A percentile compares a stretch with the other conserved stretches of the same genome.
Conservation (phyloP, 108 stramenopile genomes). For the Stephanodiscus minutulus region DNA sequence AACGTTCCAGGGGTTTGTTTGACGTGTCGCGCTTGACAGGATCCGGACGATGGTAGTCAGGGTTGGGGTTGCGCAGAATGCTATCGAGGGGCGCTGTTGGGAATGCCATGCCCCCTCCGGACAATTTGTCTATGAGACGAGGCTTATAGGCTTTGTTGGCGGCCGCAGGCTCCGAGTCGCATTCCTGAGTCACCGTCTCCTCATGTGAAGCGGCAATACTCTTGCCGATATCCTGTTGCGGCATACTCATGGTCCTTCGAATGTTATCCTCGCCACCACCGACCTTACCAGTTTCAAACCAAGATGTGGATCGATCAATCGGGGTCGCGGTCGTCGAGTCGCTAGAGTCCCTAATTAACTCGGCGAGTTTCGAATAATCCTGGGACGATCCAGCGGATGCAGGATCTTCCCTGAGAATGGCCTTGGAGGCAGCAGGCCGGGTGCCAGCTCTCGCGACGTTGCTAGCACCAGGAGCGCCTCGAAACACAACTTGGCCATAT, state of each 20-base stretch:
- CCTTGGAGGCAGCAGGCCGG: neutral
- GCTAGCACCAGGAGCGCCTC: neutral
- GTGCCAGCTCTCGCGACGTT: neutral
- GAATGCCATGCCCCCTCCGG: slow-evolving; percentile 30
- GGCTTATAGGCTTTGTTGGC: slow-evolving; percentile 23
- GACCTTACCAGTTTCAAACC: slow-evolving; percentile 8
- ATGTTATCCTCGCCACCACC: neutral
- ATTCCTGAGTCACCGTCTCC: slow-evolving; percentile 10
- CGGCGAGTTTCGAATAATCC: slow-evolving; percentile 49
- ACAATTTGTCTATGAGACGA: slow-evolving; percentile 39
- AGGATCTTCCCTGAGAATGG: neutral
- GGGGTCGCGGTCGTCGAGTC: slow-evolving; percentile 8
- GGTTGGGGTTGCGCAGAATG: slow-evolving; percentile 55
- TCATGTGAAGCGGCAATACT: neutral
- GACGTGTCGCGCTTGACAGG: slow-evolving; percentile 85
- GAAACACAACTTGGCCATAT: neutral
- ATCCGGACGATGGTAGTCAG: slow-evolving; percentile 54
- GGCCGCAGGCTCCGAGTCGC: slow-evolving; percentile 10
- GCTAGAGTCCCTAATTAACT: slow-evolving; percentile 35
- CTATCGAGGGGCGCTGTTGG: slow-evolving; percentile 10
- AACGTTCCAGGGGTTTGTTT: slow-evolving; percentile 76
- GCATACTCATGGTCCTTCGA: slow-evolving; percentile 3
- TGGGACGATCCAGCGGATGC: slow-evolving; percentile 21
- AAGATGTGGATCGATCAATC: slow-evolving; percentile 37
- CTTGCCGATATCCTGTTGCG: slow-evolving; percentile 2